phyloP scores from a whole-genome alignment of 306 rosid genomes.

The Vigna trinervia region DNA sequence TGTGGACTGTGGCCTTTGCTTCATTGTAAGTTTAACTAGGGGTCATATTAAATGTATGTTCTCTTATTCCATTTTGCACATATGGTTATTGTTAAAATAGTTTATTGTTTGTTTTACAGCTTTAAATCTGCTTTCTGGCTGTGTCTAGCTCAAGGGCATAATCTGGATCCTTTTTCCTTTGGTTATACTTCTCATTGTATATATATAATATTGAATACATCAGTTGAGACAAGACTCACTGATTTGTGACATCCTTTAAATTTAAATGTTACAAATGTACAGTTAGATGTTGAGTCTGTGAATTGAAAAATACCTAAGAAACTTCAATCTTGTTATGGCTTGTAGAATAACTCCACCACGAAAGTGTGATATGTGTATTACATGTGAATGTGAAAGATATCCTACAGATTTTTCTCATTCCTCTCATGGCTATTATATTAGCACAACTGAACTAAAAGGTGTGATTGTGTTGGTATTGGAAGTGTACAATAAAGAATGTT shows the following conservation, averaged over 20 bases:
- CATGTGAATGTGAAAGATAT: neutral
- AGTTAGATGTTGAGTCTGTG: neutral
- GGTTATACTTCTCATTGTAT: too few relatives aligned
- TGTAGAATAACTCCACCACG: neutral
- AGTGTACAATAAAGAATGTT: constrained; percentile 19
- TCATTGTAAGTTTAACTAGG: neutral
- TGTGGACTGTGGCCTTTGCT: neutral
- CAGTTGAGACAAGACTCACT: too few relatives aligned
- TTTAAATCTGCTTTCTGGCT: too few relatives aligned
- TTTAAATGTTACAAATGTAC: neutral
- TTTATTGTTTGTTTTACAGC: too few relatives aligned
- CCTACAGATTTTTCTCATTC: neutral
- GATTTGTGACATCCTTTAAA: too few relatives aligned
- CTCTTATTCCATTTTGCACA: neutral
- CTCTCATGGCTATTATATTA: neutral
- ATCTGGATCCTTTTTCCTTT: too few relatives aligned
- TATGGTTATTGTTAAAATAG: neutral
- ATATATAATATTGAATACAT: too few relatives aligned
- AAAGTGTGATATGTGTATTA: neutral
- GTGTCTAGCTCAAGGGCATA: too few relatives aligned
- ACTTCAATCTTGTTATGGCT: neutral
- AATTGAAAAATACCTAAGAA: neutral
- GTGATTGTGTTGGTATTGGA: constrained; percentile 3
- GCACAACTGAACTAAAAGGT: neutral
- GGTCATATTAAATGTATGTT: neutral